phyloP scores from a whole-genome alignment of 768 basidiomycete species.

The Tricholoma bakamatsutake region DNA sequence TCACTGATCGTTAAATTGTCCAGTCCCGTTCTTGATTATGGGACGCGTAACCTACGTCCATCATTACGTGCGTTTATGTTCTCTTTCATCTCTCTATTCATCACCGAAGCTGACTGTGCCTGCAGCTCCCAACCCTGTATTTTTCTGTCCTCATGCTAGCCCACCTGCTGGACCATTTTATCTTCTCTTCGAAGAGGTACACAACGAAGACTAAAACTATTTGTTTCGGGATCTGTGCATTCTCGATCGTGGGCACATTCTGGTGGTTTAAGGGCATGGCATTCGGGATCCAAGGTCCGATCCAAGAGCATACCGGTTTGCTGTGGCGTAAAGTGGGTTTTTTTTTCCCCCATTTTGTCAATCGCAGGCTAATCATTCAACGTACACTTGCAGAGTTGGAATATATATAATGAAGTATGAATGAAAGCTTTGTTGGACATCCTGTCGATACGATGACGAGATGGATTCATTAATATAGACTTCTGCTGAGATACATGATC shows the following conservation, averaged over 20 bases:
- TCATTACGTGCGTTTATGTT: constrained; percentile 69
- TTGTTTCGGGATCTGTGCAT: constrained; percentile 58
- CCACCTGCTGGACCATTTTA: constrained; percentile 87
- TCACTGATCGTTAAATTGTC: background rate
- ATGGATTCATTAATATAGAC: background rate
- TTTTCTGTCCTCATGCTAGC: constrained; percentile 91
- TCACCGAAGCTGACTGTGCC: constrained; percentile 2
- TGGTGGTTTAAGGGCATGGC: constrained; percentile 94
- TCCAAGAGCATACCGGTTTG: constrained; percentile 74
- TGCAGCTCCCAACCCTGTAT: constrained; percentile 90
- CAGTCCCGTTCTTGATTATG: constrained; percentile 98
- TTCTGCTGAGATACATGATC: background rate
- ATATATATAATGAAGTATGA: constrained; percentile 18
- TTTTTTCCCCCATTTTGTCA: background rate
- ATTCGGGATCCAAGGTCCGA: constrained; percentile 88
- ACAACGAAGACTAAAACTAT: constrained; percentile 62
- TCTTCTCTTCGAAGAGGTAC: constrained; percentile 73
- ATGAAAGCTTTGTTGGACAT: background rate
- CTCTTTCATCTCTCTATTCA: background rate
- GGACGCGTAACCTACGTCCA: constrained; percentile 95
- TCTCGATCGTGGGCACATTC: constrained; percentile 67
- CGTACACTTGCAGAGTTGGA: constrained; percentile 1
- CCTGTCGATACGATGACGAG: background rate
- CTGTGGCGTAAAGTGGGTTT: constrained; percentile 62
- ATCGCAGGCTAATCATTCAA: background rate